A percentile compares a stretch with the other conserved stretches of the same genome.
phyloP scores from a whole-genome alignment of 2,329 filamentous ascomycete species.

The Botryotinia globosa region DNA sequence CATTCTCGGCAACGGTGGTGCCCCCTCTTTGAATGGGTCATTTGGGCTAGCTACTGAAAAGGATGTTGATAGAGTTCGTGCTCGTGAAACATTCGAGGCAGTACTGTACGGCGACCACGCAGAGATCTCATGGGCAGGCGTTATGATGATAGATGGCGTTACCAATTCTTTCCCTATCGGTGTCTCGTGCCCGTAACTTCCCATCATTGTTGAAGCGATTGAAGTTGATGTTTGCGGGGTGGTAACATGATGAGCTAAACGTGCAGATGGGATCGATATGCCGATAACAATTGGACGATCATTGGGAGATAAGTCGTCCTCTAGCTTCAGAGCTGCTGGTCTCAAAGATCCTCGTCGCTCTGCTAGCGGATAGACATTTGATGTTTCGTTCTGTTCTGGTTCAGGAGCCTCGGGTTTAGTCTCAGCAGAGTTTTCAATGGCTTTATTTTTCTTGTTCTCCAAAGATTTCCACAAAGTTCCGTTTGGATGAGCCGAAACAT shows the following conservation, averaged over 20 bases:
- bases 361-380: conserved; percentile 5
- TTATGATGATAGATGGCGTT: conserved; percentile 53
- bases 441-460: conserved; percentile 28
- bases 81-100: conserved; percentile 19
- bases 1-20: conserved; percentile 60
- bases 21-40: conserved; percentile 38
- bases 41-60: conserved; percentile 56
- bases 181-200: conserved; percentile 30
- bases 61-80: conserved; percentile 39
- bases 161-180: conserved; percentile 29
- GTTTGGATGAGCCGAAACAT: conserved; percentile 26
- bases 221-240: conserved; percentile 47
- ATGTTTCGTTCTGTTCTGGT: not conserved
- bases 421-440: conserved; percentile 19
- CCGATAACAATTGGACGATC: conserved; percentile 73
- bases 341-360: conserved; percentile 12
- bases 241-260: conserved; percentile 46
- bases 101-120: conserved; percentile 35
- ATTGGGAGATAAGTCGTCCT: conserved; percentile 59
- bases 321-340: conserved; percentile 24
- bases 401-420: not conserved
- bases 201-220: conserved; percentile 30
- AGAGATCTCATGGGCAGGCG: conserved; percentile 46
- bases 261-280: conserved; percentile 60
- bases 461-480: conserved; percentile 36